Evolutionary conservation across 345 rosid species (phyloP).

Genomic region (Eucalyptus marginata): DNA sequence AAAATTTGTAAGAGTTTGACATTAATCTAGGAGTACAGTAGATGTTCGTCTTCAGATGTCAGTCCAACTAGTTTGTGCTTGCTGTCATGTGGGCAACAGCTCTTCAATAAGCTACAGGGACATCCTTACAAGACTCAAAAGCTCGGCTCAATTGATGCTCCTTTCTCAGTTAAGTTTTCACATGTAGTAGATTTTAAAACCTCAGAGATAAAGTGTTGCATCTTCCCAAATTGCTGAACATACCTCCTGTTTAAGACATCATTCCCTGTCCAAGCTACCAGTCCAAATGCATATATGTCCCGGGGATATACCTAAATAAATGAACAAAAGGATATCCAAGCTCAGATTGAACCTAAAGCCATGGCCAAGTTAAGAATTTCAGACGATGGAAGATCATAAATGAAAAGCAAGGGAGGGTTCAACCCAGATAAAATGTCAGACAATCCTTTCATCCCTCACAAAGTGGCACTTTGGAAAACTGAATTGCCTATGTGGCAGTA

Average conservation of each 20-base stretch:
- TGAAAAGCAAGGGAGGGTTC: background rate
- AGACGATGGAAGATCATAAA: background rate
- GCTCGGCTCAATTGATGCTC: background rate
- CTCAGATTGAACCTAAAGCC: background rate
- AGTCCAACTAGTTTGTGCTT: background rate
- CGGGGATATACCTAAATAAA: conserved; percentile 67
- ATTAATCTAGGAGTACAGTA: background rate
- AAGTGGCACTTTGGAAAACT: background rate
- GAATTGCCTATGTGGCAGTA: background rate
- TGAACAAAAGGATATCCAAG: background rate
- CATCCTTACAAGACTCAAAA: background rate
- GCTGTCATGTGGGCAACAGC: background rate
- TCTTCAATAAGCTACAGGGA: background rate
- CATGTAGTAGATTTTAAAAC: background rate
- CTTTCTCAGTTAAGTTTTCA: background rate
- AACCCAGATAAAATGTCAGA: background rate
- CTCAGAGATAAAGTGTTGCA: background rate
- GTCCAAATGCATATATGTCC: conserved; percentile 81
- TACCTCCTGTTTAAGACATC: conserved; percentile 90
- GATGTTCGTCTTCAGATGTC: background rate
- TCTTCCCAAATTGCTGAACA: background rate
- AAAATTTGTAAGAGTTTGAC: background rate
- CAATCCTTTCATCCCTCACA: background rate
- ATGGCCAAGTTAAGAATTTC: background rate
- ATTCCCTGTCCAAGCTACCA: conserved; percentile 95